These are phyloP conservation scores for Podila clonocystis DNA, from an alignment of 192 early-diverging fungal genomes.

Conservation along the genomic window DNA sequence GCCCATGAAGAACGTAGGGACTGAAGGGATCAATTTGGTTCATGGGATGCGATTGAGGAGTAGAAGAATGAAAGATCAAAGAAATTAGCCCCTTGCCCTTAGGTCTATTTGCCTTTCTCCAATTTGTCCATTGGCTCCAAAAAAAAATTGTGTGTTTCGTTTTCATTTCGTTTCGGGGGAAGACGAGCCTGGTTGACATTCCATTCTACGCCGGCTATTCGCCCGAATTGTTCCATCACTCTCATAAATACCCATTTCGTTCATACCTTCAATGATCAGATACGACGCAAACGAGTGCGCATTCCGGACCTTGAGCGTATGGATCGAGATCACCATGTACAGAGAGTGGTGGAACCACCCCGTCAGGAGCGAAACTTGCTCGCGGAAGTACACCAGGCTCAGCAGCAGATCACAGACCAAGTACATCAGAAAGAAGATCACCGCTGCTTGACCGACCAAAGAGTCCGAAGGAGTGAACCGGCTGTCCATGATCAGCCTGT, in stretches of 20 bases:
- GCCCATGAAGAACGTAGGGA: conserved; percentile 32
- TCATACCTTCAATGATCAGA: conserved; percentile 25
- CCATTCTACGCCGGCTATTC: neutral
- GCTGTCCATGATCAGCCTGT: conserved; percentile 18
- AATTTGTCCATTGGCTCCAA: no score
- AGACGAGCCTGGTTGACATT: neutral
- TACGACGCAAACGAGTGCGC: conserved; percentile 9
- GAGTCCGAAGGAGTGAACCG: conserved; percentile 13
- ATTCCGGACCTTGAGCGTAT: conserved; percentile 3
- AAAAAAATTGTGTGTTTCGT: no score
- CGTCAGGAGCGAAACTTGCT: conserved; percentile 17
- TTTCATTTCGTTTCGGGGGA: no score
- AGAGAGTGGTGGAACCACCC: conserved; percentile 35
- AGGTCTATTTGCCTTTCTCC: no score
- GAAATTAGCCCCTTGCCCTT: no score
- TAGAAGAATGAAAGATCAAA: neutral
- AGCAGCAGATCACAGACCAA: conserved; percentile 12
- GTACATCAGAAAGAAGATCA: conserved; percentile 25
- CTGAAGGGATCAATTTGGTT: neutral
- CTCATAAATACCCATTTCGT: no score
- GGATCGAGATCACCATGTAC: conserved; percentile 14
- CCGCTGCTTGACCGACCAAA: neutral
- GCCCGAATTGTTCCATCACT: neutral
- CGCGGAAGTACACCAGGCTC: conserved; percentile 15
- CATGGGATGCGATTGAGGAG: no score